These are phyloP conservation scores for Pichia occidentalis DNA, from an alignment of 805 yeast species.

Conservation along the genomic window DNA sequence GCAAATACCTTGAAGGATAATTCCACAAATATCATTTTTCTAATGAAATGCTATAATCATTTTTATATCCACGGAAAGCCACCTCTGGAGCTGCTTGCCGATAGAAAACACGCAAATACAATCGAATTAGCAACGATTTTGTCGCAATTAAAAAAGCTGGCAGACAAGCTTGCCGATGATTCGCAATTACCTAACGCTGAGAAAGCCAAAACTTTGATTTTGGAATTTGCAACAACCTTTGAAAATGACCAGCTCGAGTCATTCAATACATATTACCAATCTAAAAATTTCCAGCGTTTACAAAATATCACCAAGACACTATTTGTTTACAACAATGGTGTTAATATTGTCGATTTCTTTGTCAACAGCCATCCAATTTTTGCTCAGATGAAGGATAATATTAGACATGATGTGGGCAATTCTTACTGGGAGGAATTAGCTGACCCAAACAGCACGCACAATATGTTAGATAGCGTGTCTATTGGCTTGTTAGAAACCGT, in stretches of 20 bases:
- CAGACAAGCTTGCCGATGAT: slow-evolving; percentile 55
- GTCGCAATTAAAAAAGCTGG: slow-evolving; percentile 55
- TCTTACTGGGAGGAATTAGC: slow-evolving; percentile 52
- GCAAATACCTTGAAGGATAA: slow-evolving; percentile 69
- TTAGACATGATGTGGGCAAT: slow-evolving; percentile 16
- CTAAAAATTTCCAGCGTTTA: slow-evolving; percentile 63
- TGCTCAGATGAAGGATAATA: slow-evolving; percentile 35
- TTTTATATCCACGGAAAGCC: slow-evolving; percentile 53
- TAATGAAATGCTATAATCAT: slow-evolving; percentile 70
- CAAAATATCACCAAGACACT: slow-evolving; percentile 69
- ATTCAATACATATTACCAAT: slow-evolving; percentile 69
- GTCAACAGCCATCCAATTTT: slow-evolving; percentile 74
- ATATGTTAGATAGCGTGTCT: slow-evolving; percentile 46
- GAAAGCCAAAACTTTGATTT: slow-evolving; percentile 40
- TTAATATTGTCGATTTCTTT: slow-evolving; percentile 73
- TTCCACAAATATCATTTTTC: slow-evolving; percentile 61
- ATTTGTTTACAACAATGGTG: slow-evolving; percentile 78
- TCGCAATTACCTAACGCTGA: slow-evolving; percentile 37
- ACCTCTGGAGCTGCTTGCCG: slow-evolving; percentile 50
- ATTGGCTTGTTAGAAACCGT: slow-evolving; percentile 48
- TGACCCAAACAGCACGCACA: slow-evolving; percentile 48
- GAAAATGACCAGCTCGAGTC: slow-evolving; percentile 63
- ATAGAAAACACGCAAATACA: slow-evolving; percentile 16
- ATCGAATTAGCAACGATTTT: slow-evolving; percentile 60
- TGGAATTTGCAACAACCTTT: slow-evolving; percentile 67